phyloP scores from a whole-genome alignment of 1,284 basidiomycete species.

The Cerrena zonata region DNA sequence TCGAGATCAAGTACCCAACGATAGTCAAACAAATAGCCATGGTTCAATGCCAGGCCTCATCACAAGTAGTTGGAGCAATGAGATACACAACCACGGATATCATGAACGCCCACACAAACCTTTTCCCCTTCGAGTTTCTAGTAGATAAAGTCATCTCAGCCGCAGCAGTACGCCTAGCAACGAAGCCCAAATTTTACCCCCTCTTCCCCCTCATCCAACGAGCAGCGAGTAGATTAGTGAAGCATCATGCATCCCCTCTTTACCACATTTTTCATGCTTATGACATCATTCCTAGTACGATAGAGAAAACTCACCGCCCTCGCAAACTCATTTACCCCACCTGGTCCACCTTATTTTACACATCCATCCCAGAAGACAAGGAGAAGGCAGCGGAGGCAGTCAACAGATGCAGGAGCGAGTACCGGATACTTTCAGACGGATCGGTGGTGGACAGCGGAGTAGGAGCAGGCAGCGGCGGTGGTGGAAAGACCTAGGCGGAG shows the following conservation, averaged over 20 bases:
- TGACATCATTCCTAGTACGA: no score
- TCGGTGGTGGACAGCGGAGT: conserved; percentile 15
- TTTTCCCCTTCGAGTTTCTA: conserved; percentile 18
- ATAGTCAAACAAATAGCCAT: conserved; percentile 5
- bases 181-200: conserved; percentile 30
- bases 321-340: no score
- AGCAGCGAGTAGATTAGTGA: conserved; percentile 5
- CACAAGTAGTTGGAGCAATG: no score
- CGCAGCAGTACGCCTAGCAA: conserved; percentile 26
- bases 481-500: conserved; percentile 3
- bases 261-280: conserved; percentile 12
- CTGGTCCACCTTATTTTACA: background rate
- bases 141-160: conserved; percentile 24
- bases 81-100: no score
- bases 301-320: no score
- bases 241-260: conserved; percentile 11
- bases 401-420: no score
- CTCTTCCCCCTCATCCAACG: conserved; percentile 13
- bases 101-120: conserved; percentile 18
- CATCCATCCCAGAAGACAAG: background rate
- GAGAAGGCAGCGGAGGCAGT: conserved; percentile 1
- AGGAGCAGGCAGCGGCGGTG: conserved; percentile 24
- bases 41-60: conserved; percentile 18
- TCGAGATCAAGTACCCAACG: no score
- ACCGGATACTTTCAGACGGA: conserved; percentile 17